Evolutionary conservation across 2,329 filamentous ascomycete species (phyloP).

Genomic region (Hypoxylon sp.): DNA sequence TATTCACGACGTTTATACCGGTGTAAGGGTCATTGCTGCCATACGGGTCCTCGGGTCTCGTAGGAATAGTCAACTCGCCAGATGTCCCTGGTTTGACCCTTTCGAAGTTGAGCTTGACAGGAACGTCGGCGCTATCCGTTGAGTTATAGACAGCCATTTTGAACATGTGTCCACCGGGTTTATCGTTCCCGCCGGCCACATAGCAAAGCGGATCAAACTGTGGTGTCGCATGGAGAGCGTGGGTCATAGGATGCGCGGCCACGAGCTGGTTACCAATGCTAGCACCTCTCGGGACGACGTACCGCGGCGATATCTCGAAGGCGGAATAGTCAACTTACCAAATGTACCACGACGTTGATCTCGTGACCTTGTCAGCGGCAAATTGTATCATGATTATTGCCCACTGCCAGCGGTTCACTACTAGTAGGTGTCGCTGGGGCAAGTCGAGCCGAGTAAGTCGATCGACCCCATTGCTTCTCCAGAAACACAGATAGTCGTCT

Average conservation of each 20-base stretch:
- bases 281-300: background rate
- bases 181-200: conserved; percentile 56
- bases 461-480: background rate
- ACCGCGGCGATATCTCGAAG: background rate
- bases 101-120: conserved; percentile 56
- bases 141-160: conserved; percentile 63
- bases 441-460: background rate
- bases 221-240: conserved; percentile 55
- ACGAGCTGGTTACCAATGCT: conserved; percentile 49
- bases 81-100: conserved; percentile 50
- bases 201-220: conserved; percentile 58
- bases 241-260: conserved; percentile 54
- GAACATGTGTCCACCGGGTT: conserved; percentile 54
- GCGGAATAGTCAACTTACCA: conserved; percentile 43
- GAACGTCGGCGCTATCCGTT: conserved; percentile 53
- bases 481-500: background rate
- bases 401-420: conserved; percentile 59
- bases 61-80: conserved; percentile 56
- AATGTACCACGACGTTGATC: conserved; percentile 59
- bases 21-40: conserved; percentile 54
- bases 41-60: conserved; percentile 53
- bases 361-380: conserved; percentile 56
- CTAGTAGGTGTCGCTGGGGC: background rate
- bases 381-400: conserved; percentile 59
- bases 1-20: conserved; percentile 59